Conservation (phyloP, 2,329 filamentous ascomycete species). For the Colletotrichum tamarilloi region DNA sequence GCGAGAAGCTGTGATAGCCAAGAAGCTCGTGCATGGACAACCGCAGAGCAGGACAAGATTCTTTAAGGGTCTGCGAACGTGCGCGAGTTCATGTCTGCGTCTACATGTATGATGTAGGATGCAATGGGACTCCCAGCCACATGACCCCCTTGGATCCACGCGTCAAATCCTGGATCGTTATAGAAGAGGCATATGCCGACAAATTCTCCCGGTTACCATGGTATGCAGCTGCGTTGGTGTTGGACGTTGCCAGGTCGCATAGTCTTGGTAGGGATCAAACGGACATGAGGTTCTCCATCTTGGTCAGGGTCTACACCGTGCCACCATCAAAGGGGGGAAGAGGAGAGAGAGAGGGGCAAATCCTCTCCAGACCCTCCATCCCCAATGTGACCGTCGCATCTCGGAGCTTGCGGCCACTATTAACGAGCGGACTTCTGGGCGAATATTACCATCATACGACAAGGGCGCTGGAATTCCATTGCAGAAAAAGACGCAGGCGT, state of each 20-base stretch:
- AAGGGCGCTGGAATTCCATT: neutral
- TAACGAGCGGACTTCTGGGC: neutral
- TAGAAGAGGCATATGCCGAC: neutral
- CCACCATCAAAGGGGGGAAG: neutral
- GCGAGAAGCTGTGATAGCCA: neutral
- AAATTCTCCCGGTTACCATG: neutral
- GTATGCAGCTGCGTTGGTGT: neutral
- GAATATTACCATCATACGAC: neutral
- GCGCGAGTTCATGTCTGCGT: neutral
- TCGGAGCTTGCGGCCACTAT: neutral
- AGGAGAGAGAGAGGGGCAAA: neutral
- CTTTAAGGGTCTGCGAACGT: neutral
- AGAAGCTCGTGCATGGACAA: neutral
- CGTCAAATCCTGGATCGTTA: neutral
- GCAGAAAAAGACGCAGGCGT: neutral
- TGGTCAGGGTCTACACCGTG: neutral
- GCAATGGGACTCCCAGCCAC: neutral
- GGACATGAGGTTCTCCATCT: neutral
- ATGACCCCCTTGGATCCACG: neutral
- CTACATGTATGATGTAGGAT: neutral
- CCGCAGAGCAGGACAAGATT: neutral
- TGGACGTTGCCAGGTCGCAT: neutral
- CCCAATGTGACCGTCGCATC: neutral
- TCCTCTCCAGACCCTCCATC: neutral
- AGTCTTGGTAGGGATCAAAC: no score